Conservation (phyloP, 73 alveolate genomes). For the Tetrahymena elliotti region DNA sequence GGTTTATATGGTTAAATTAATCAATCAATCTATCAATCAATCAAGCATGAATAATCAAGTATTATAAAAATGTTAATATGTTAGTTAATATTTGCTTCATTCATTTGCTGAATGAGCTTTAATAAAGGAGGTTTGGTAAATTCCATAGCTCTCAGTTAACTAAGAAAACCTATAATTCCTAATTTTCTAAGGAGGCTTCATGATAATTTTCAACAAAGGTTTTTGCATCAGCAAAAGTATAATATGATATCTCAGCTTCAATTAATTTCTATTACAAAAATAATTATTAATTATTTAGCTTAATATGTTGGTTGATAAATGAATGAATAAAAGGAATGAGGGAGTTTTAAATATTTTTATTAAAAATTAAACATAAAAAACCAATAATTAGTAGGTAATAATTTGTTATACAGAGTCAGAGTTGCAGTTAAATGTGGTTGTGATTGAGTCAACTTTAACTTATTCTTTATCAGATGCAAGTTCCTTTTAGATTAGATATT, state of each 20-base stretch:
- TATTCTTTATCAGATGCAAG: not conserved
- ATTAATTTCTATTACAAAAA: not conserved
- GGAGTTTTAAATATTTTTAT: no score
- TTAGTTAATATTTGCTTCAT: not conserved
- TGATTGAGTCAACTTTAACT: not conserved
- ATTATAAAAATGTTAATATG: not conserved
- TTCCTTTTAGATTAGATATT: not conserved
- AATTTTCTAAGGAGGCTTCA: not conserved
- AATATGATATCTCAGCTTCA: not conserved
- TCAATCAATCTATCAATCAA: not conserved
- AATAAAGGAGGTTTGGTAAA: not conserved
- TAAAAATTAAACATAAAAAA: not conserved
- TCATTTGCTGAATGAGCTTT: not conserved
- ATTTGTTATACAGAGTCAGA: not conserved
- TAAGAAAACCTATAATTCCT: not conserved
- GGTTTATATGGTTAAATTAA: not conserved
- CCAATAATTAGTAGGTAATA: not conserved
- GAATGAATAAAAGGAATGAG: no score
- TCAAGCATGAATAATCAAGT: not conserved
- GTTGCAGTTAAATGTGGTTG: not conserved
- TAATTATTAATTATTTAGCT: no score
- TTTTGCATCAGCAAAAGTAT: not conserved
- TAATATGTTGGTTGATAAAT: no score
- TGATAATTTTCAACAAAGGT: not conserved
- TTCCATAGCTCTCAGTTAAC: not conserved